Evolutionary conservation across 371 early-diverging fungal species (phyloP), one percentile per base, ranked within the genome.

Genomic region (Mucor plumbeus): DNA sequence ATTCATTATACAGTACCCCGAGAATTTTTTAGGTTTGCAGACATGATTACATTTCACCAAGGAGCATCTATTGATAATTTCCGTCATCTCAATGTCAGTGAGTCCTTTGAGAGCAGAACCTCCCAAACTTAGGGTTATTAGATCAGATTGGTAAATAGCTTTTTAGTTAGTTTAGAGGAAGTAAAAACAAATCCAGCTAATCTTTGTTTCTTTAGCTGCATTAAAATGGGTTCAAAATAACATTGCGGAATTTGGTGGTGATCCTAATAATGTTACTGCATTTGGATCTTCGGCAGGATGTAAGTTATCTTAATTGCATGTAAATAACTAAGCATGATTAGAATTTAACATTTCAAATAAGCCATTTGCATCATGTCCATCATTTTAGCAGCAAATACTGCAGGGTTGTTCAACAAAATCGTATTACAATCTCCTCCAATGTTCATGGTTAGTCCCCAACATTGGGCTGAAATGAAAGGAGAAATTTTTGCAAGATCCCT

Each of bases 281-380:
- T 80, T 72, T 64, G 80, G 80, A 0, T 72, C 75, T 21, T 80
- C 80, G 50, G 80, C 77, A 41, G 80, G 80, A 57, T 69, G 74
- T 71, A 48, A 66, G 39, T 13, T 43, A n/a, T 56, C 34, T 21
- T 36, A 26, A 26, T 26, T 26, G 26, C 26, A 26, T 26, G 26
- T 26, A 26, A 26, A 26, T 3, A 26, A 26, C 26, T 26, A 26
- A 26, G 26, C 26, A 26, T 26, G 26, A 26, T 26, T 26, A 26
- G 26, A 26, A 38, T 14, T 63, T 14, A 17, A 34, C 15, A 58
- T 8, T 31, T 17, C 19, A 21, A 53, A 15, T 59, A 26, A 72
- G 73, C 74, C 4, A 60, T 56, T 21, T 71, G 67, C 43, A 64
- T 70, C 50, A 43, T 77, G 64, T 58, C 69, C 26, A 13, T 74